Percentiles rank a stretch among this genome's conserved stretches.
Conservation (phyloP, 352 stramenopile species). For the Globisporangium sylvaticum region DNA sequence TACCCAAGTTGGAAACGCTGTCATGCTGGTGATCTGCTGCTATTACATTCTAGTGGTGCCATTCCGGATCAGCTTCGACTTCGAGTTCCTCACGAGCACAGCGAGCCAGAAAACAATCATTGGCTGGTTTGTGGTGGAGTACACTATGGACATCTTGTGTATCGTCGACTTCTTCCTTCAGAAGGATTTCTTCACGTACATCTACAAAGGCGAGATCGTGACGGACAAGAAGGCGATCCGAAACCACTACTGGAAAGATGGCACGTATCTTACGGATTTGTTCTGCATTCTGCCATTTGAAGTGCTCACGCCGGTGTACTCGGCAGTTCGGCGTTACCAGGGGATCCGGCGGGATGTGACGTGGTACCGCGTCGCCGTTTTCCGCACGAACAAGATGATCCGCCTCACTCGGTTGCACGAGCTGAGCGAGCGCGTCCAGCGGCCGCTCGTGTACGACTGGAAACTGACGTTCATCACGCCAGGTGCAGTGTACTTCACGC, state of each 20-base stretch:
- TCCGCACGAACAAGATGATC: constrained; percentile 21
- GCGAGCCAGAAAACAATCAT: constrained; percentile 5
- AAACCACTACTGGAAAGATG: constrained; percentile 29
- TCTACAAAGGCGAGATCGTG: constrained; percentile 30
- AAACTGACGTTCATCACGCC: constrained; percentile 9
- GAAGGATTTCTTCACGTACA: constrained; percentile 28
- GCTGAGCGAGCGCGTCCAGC: constrained; percentile 16
- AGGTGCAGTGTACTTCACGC: constrained; percentile 15
- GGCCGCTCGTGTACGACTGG: constrained; percentile 20
- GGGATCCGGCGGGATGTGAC: constrained; percentile 7
- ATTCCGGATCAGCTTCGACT: constrained; percentile 29
- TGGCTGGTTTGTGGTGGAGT: constrained; percentile 35
- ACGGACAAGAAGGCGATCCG: constrained; percentile 22
- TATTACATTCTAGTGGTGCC: constrained; percentile 33
- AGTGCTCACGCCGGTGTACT: constrained; percentile 14
- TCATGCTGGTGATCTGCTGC: constrained; percentile 28
- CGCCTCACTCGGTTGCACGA: constrained; percentile 20
- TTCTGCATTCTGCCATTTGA: constrained; percentile 29
- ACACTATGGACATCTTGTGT: constrained; percentile 30
- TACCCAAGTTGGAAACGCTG: neutral
- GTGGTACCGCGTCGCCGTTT: constrained; percentile 18
- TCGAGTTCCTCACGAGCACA: constrained; percentile 19
- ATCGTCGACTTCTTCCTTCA: constrained; percentile 31
- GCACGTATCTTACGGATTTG: constrained; percentile 29
- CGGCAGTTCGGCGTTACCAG: neutral